Conservation (phyloP, 2,329 filamentous ascomycete genomes). For the Claviceps sp. region DNA sequence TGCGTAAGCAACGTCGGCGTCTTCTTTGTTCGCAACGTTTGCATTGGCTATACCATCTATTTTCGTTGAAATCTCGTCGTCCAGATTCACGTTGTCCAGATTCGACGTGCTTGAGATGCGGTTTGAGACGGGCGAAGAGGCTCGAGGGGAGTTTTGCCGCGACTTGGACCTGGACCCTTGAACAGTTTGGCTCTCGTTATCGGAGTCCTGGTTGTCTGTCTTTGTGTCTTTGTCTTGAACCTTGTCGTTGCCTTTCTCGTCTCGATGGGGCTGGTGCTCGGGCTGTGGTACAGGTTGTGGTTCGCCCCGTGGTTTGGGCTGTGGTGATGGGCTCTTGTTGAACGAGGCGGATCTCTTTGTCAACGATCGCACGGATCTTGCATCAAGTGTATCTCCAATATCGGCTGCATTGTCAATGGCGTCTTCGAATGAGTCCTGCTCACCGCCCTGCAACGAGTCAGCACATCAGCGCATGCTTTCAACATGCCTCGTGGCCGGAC, state of each 20-base stretch:
- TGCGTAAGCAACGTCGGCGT: slow-evolving; percentile 9
- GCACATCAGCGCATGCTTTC: not conserved
- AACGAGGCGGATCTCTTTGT: slow-evolving; percentile 31
- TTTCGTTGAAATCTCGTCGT: slow-evolving; percentile 36
- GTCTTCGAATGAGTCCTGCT: slow-evolving; percentile 57
- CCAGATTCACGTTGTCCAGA: slow-evolving; percentile 52
- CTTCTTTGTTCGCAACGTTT: not conserved
- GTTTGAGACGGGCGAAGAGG: slow-evolving; percentile 27
- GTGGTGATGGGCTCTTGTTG: slow-evolving; percentile 18
- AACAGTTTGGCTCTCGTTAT: slow-evolving; percentile 4
- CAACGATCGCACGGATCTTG: slow-evolving; percentile 49
- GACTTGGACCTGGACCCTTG: slow-evolving; percentile 11
- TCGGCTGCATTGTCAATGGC: slow-evolving; percentile 44
- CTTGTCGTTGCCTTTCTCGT: not conserved
- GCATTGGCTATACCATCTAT: slow-evolving; percentile 17
- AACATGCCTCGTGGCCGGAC: not conserved
- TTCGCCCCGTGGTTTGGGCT: not conserved
- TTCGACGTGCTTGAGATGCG: slow-evolving; percentile 33
- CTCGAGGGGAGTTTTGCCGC: slow-evolving; percentile 13
- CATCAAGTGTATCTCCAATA: slow-evolving; percentile 53
- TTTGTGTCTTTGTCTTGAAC: slow-evolving; percentile 5
- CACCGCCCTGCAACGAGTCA: slow-evolving; percentile 15
- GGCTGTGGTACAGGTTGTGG: too few relatives aligned
- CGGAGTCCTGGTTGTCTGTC: slow-evolving; percentile 8
- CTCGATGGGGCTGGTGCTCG: not conserved